Evolutionary conservation across 1,284 basidiomycete genomes (phyloP).

Genomic region (Ganoderma leucocontextum): DNA sequence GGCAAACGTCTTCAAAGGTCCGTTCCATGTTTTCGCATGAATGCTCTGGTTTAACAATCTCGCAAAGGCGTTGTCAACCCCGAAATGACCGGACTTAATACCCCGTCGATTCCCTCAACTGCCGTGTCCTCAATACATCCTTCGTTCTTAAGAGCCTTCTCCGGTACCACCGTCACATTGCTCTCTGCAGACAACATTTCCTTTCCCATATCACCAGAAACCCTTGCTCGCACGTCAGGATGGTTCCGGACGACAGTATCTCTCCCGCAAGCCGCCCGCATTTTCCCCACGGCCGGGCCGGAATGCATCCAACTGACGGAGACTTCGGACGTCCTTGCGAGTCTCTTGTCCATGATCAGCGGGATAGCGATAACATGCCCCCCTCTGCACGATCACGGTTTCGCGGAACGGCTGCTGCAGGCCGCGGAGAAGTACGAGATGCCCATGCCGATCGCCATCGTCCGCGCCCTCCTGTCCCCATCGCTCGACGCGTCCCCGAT

Average conservation of each 20-base stretch:
- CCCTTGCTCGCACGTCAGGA: constrained; percentile 61
- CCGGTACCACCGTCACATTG: constrained; percentile 46
- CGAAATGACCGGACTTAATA: not conserved
- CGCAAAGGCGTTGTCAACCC: not conserved
- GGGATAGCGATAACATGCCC: constrained; percentile 56
- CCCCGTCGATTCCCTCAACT: not conserved
- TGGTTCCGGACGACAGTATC: constrained; percentile 65
- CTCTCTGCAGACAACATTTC: constrained; percentile 49
- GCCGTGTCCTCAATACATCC: not conserved
- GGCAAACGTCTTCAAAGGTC: not conserved
- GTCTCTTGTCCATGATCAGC: constrained; percentile 63
- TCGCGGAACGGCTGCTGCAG: constrained; percentile 57
- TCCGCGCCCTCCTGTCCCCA: constrained; percentile 56
- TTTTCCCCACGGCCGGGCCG: constrained; percentile 38
- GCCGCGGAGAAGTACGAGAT: constrained; percentile 74
- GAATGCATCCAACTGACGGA: constrained; percentile 18
- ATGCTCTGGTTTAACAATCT: not conserved
- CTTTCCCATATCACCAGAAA: constrained; percentile 63
- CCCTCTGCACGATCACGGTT: constrained; percentile 54
- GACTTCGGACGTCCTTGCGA: constrained; percentile 49
- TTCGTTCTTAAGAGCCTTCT: not conserved
- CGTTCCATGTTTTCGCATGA: not conserved
- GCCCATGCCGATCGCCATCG: constrained; percentile 59
- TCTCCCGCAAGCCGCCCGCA: constrained; percentile 45
- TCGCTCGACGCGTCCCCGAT: constrained; percentile 54